Evolutionary conservation across 2,329 filamentous ascomycete genomes (phyloP).

Genomic region (Ophiostoma ulmi): DNA sequence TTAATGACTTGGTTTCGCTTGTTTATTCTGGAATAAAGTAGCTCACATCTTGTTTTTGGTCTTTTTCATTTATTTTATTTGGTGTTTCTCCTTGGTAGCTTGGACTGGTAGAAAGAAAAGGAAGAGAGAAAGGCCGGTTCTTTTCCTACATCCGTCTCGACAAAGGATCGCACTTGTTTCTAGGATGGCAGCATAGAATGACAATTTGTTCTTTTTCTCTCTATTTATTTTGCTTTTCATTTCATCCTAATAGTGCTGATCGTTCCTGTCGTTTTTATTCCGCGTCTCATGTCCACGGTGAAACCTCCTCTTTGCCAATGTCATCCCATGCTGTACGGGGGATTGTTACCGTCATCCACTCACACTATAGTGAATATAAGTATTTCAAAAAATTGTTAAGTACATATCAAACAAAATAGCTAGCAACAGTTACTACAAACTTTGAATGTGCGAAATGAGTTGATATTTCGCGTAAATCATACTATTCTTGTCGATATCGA

Average conservation of each 20-base stretch:
- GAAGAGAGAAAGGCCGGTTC: neutral
- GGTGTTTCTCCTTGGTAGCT: conserved; percentile 15
- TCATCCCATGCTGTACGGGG: neutral
- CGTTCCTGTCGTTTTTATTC: neutral
- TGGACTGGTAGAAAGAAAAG: conserved; percentile 2
- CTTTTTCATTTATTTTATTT: neutral
- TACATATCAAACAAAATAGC: too few species aligned
- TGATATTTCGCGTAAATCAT: too few species aligned
- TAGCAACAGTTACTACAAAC: too few species aligned
- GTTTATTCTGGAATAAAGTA: neutral
- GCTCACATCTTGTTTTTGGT: neutral
- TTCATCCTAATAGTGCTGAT: neutral
- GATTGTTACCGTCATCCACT: neutral
- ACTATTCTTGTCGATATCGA: too few species aligned
- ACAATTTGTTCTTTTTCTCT: conserved; percentile 3
- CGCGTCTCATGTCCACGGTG: conserved; percentile 4
- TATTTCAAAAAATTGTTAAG: too few species aligned
- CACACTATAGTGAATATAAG: neutral
- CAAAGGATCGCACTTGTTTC: neutral
- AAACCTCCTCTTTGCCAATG: neutral
- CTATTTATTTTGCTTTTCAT: neutral
- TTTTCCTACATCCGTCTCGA: conserved; percentile 7
- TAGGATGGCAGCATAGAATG: conserved; percentile 8
- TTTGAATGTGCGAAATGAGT: too few species aligned
- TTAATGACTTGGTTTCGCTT: neutral